Base-by-base conservation (phyloP, 2,329 filamentous ascomycete species). In the Apiospora hydei region DNA sequence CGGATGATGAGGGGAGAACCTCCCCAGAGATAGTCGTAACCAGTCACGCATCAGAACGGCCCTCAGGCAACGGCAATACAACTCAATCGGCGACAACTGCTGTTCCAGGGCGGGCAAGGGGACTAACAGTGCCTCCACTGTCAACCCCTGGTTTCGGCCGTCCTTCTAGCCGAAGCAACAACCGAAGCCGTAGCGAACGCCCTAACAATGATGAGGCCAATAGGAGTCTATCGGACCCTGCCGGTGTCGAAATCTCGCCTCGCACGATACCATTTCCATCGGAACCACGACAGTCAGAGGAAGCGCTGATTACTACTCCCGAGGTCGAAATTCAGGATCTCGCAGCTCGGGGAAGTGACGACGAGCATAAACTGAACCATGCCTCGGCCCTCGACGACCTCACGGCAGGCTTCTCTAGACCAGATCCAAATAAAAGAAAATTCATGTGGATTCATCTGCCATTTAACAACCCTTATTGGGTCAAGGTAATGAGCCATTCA, bases 401-500 rank as follows among this genome's bases (percentile, higher is more conserved):
- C 49, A 77, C 80, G 0, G 83, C 83, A 1, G 83, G 83, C 0
- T 85, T 85, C 74, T 84, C 82, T 4, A 77, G 83, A 38, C 83
- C 83, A 0, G 78, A 83, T 67, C 80, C 81, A 1, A 73, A 75
- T 2, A 77, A 77, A 71, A 83, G 86, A 34, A 88, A 86, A 77
- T 89, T 89, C 74, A 85, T 87, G 75, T 90, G 88, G 88, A 84
- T 90, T 67, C 88, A 90, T 78, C 74, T 88, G 24, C 86, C 88
- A 0, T 89, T 85, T 41, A 90, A 87, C 11, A 89, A 90, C 69
- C 87, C 88, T 0, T 83, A 85, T 0, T 90, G 88, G 88, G 88
- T 89, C 2, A 88, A 87, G 82, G 87, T 88, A 76, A 73, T 80
- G 70, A 71, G 47, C 70, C 74, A 8, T 71, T 70, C 76, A 38